A percentile compares a stretch with the other conserved stretches of the same genome.
phyloP scores from a whole-genome alignment of 176 grass and related monocot genomes.

The Microstegium vimineum region DNA sequence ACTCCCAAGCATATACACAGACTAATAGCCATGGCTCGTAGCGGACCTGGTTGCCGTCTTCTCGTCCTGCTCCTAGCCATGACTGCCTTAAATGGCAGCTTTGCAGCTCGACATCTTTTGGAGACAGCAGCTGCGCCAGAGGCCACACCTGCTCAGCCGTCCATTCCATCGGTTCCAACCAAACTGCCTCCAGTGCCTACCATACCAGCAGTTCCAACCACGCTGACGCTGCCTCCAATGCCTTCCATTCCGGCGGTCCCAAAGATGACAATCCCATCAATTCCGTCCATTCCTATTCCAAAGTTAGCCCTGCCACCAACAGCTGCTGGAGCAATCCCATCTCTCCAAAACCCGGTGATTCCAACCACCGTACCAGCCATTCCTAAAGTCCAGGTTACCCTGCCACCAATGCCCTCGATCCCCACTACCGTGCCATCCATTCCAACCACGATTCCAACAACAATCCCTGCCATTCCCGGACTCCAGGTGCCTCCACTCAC shows the following conservation, averaged over 20 bases:
- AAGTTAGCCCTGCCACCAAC: conserved; percentile 33
- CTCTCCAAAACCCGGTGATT: conserved; percentile 28
- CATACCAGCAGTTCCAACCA: conserved; percentile 51
- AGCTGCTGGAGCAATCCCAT: conserved; percentile 38
- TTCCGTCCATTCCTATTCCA: conserved; percentile 51
- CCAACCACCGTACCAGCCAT: conserved; percentile 42
- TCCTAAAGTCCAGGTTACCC: conserved; percentile 27
- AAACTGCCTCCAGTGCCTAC: conserved; percentile 40
- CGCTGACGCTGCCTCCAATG: conserved; percentile 44
- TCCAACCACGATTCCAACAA: conserved; percentile 43
- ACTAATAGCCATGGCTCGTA: conserved; percentile 43
- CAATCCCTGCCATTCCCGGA: conserved; percentile 51
- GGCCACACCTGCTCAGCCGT: conserved; percentile 34
- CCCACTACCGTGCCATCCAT: conserved; percentile 40
- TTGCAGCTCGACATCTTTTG: conserved; percentile 54
- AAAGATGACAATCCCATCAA: conserved; percentile 32
- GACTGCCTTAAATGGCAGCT: conserved; percentile 40
- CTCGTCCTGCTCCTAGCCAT: conserved; percentile 49
- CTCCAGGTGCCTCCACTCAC: conserved; percentile 55
- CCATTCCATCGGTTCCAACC: conserved; percentile 44
- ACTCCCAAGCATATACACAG: background rate
- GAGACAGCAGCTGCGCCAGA: conserved; percentile 55
- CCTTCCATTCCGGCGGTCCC: conserved; percentile 55
- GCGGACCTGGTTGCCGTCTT: conserved; percentile 24
- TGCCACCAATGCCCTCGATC: conserved; percentile 55